Conservation (phyloP, 192 early-diverging fungal species). For the Coemansia sp. region DNA sequence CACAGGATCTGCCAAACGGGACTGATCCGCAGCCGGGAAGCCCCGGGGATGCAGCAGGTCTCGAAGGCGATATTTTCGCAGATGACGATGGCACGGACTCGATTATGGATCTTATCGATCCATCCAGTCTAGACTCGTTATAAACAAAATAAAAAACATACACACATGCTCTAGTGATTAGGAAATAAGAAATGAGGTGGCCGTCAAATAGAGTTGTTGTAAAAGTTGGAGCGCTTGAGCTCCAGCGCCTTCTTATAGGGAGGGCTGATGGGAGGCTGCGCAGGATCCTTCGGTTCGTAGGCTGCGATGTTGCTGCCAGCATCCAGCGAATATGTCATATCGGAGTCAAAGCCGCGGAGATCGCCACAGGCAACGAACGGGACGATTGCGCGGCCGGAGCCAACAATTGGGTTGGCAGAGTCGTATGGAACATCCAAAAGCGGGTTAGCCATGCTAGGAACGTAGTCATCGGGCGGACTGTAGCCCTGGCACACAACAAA, state of each 20-base stretch:
- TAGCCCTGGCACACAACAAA: constrained; percentile 94
- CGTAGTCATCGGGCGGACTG: constrained; percentile 78
- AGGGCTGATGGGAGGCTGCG: constrained; percentile 85
- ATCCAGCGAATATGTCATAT: constrained; percentile 77
- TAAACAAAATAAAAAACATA: constrained; percentile 6
- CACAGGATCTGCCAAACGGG: not conserved
- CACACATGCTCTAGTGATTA: not conserved
- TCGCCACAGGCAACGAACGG: constrained; percentile 94
- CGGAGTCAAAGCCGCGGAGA: constrained; percentile 83
- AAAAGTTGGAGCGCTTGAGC: constrained; percentile 73
- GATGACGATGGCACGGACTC: constrained; percentile 7
- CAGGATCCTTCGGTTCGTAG: constrained; percentile 64
- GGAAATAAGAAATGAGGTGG: not conserved
- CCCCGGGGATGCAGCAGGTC: not conserved
- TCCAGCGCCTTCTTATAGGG: constrained; percentile 85
- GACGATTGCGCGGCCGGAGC: constrained; percentile 76
- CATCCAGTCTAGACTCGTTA: constrained; percentile 4
- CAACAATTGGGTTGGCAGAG: constrained; percentile 64
- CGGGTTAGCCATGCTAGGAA: constrained; percentile 89
- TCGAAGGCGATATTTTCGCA: constrained; percentile 10
- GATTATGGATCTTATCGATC: constrained; percentile 24
- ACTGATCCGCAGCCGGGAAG: not conserved
- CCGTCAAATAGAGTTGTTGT: constrained; percentile 55
- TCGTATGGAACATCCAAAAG: constrained; percentile 80
- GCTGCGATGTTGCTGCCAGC: constrained; percentile 38